A percentile compares a stretch with the other conserved stretches of the same genome.
These are phyloP conservation scores for Reutealis trisperma DNA, from an alignment of 345 rosid species.

Conservation along the genomic window DNA sequence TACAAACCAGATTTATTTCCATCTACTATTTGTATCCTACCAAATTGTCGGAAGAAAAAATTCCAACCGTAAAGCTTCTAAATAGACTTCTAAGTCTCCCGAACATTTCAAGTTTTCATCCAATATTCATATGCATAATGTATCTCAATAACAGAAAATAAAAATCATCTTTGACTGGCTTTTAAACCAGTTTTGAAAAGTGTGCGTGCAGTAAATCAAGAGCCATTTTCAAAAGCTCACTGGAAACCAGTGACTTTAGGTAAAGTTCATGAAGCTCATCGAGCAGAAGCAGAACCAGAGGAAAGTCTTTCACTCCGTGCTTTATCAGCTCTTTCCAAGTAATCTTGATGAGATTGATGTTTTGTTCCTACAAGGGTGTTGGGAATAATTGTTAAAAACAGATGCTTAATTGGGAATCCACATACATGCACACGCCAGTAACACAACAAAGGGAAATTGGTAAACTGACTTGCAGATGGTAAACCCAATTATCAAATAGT, in stretches of 20 bases:
- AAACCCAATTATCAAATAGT: neutral
- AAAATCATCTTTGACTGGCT: neutral
- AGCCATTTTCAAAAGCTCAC: neutral
- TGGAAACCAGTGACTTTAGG: neutral
- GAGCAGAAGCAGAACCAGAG: constrained; percentile 28
- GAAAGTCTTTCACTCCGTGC: constrained; percentile 83
- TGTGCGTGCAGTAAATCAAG: neutral
- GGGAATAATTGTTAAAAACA: constrained; percentile 14
- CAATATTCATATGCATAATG: neutral
- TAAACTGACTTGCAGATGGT: neutral
- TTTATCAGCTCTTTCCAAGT: constrained; percentile 91
- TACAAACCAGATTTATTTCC: constrained; percentile 7
- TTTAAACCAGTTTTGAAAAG: neutral
- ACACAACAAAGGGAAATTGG: neutral
- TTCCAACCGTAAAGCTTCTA: neutral
- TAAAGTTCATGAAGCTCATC: neutral
- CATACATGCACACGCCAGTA: neutral
- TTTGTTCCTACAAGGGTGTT: constrained; percentile 51
- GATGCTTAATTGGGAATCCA: neutral
- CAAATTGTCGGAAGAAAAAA: neutral
- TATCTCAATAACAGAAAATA: neutral
- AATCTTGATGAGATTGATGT: constrained; percentile 95
- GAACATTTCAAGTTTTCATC: neutral
- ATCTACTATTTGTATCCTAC: neutral
- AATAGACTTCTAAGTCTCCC: neutral